Evolutionary conservation across 768 basidiomycete genomes (phyloP), one percentile per base, ranked within the genome.

Genomic region (Asterophora lycoperdoides): DNA sequence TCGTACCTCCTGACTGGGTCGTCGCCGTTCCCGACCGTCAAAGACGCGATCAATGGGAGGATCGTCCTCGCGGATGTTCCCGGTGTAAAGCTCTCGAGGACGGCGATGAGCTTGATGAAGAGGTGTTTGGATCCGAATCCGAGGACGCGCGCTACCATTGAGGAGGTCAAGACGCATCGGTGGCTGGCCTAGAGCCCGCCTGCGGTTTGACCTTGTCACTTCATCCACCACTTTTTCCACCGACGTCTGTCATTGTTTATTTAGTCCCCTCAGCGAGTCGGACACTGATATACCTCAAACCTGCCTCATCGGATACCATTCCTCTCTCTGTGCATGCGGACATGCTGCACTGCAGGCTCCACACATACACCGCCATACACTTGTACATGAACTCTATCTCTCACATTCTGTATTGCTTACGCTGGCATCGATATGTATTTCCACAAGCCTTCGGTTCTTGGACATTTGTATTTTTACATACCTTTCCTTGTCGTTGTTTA

Each of bases 1-100:
- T 95, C 92, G 39, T 96, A 93, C 64, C 78, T 99, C 47, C 79
- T 99, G 44, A 94, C 92, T 15, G 95, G 95, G 3, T 75, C 87
- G 51, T 88, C 95, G 14, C 94, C 94, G 2, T 99, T 98, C 64
- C 89, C 91, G 40, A 89, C 88, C 14, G 86, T 87, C 55, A 79
- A 83, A 59, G 86, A 89, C 59, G 84, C 86, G n/a, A 73, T 83
- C 20, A 74, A 80, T 10, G 88, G 87, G 8, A 76, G 68, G 13
- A 77, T 89, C 18, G 65, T 75, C 43, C 70, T 88, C 7, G 65
- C 71, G 20, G 74, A 78, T 47, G 61, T 66, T 13, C 60, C 66
- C 19, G 65, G 66, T 13, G 61, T 58, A 44, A 62, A 60, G 36
- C 60, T 79, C 11, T 77, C 80, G 17, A 66, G 67, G 30, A 68